phyloP scores from a whole-genome alignment of 2,329 filamentous ascomycete genomes.

The Talaromyces sp. region DNA sequence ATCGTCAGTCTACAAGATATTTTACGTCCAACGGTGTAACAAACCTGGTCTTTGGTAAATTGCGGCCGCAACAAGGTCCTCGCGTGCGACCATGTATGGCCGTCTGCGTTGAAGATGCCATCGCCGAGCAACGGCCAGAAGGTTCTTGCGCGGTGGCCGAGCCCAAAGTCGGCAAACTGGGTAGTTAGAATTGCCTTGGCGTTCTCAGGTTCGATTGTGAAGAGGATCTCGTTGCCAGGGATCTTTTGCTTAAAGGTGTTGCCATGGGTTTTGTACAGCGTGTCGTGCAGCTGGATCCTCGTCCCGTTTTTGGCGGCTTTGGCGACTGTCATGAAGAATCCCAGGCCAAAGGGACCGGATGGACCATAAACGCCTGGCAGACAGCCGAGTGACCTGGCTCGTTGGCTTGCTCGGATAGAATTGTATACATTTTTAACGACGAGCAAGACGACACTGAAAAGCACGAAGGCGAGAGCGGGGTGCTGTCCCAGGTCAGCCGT shows the following conservation, averaged over 20 bases:
- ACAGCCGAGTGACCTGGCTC: constrained; percentile 4
- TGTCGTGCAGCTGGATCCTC: constrained; percentile 6
- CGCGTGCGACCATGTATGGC: constrained; percentile 57
- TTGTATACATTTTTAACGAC: background rate
- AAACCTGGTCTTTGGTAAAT: constrained; percentile 10
- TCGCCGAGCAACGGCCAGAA: constrained; percentile 10
- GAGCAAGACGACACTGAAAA: background rate
- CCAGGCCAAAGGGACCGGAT: constrained; percentile 6
- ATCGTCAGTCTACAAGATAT: background rate
- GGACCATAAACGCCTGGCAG: constrained; percentile 5
- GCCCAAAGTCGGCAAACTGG: constrained; percentile 8
- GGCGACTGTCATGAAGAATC: constrained; percentile 7
- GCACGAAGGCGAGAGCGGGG: background rate
- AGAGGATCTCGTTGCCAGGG: constrained; percentile 5
- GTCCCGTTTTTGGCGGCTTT: constrained; percentile 4
- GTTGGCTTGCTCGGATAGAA: constrained; percentile 1
- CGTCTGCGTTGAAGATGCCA: constrained; percentile 66
- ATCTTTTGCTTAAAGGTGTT: constrained; percentile 9
- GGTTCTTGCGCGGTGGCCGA: constrained; percentile 3
- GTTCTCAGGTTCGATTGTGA: constrained; percentile 13
- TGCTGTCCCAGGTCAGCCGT: background rate
- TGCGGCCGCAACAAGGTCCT: constrained; percentile 9
- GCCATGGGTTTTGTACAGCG: constrained; percentile 3
- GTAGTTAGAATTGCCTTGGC: constrained; percentile 9
- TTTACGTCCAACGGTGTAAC: background rate